Conservation (phyloP, 2,329 filamentous ascomycete species). For the Huntiella savannae region DNA sequence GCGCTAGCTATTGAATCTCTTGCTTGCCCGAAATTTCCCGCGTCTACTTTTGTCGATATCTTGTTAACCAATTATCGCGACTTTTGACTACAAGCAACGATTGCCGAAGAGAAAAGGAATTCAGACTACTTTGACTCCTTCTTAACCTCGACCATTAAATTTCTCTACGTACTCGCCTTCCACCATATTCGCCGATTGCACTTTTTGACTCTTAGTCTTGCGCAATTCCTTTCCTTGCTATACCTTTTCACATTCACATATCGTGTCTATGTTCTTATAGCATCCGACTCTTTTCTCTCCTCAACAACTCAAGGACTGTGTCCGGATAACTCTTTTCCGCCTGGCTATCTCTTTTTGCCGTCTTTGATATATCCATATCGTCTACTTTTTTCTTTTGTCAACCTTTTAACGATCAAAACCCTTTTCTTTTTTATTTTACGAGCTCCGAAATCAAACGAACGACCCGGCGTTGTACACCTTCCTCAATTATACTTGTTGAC, state of each 20-base stretch:
- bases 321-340: too few species aligned
- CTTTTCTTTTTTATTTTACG: constrained; percentile 17
- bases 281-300: constrained; percentile 1
- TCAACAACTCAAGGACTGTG: background rate
- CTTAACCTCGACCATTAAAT: constrained; percentile 15
- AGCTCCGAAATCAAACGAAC: constrained; percentile 22
- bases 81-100: constrained; percentile 13
- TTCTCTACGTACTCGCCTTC: background rate
- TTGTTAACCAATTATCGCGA: constrained; percentile 7
- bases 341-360: constrained; percentile 4
- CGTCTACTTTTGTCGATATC: constrained; percentile 16
- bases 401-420: constrained; percentile 11
- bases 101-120: constrained; percentile 6
- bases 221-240: background rate
- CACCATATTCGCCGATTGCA: background rate
- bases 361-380: constrained; percentile 11
- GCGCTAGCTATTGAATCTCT: background rate
- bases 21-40: constrained; percentile 10
- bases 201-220: background rate
- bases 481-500: constrained; percentile 10
- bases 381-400: constrained; percentile 20
- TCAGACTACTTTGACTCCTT: constrained; percentile 11
- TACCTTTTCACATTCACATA: background rate
- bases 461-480: constrained; percentile 15
- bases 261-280: constrained; percentile 9